phyloP scores from a whole-genome alignment of 306 rosid species.

The Gillenia trifoliata region DNA sequence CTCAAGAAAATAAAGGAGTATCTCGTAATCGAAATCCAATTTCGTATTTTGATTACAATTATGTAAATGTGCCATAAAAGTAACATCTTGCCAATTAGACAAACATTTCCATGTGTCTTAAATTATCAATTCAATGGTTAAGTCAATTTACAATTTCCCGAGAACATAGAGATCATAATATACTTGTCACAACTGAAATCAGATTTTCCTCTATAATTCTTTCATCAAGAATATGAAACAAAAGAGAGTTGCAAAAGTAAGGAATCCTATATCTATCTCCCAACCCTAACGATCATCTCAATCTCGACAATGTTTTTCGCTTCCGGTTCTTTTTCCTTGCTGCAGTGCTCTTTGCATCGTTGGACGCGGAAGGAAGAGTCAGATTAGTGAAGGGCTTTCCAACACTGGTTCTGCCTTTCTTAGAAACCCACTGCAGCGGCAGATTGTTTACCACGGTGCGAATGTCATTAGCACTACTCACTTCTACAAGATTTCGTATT shows the following conservation, averaged over 20 bases:
- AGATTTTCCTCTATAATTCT: not conserved
- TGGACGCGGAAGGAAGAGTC: conserved; percentile 30
- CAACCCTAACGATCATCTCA: conserved; percentile 34
- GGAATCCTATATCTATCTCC: not conserved
- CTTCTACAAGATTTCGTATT: conserved; percentile 62
- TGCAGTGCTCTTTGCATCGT: conserved; percentile 23
- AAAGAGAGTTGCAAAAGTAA: not conserved
- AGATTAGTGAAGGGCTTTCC: conserved; percentile 45
- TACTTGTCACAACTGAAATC: not conserved
- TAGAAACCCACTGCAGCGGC: conserved; percentile 67
- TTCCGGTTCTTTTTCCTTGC: conserved; percentile 37
- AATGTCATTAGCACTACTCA: conserved; percentile 51
- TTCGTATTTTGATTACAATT: too few relatives aligned
- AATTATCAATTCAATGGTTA: not conserved
- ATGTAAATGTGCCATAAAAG: not conserved
- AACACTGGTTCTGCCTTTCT: conserved; percentile 44
- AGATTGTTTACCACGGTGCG: conserved; percentile 58
- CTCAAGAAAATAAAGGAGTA: too few relatives aligned
- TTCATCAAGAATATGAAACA: not conserved
- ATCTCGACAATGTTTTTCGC: conserved; percentile 50
- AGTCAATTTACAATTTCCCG: conserved; percentile 8
- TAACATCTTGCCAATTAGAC: not conserved
- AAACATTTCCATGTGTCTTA: not conserved
- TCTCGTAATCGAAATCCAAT: too few relatives aligned
- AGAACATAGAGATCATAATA: not conserved